A percentile compares a stretch with the other conserved stretches of the same genome.
phyloP scores from a whole-genome alignment of 2,329 filamentous ascomycete genomes.

The Neonectria faginata region DNA sequence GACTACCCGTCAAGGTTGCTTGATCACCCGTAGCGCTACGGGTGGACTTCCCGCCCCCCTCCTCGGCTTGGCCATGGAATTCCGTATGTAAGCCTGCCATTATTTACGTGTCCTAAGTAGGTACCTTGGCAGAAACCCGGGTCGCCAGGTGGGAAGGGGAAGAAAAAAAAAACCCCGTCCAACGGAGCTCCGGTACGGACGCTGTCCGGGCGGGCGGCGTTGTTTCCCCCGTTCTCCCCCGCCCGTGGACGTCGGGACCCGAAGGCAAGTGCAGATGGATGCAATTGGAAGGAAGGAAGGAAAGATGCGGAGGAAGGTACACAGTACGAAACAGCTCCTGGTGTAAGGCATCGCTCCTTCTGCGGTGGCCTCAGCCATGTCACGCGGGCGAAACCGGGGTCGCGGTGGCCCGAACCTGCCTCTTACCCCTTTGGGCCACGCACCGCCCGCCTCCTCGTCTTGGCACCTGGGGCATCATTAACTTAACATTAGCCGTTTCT shows the following conservation, averaged over 20 bases:
- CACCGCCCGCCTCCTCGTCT: constrained; percentile 31
- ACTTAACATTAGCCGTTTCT: not conserved
- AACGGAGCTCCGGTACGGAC: constrained; percentile 6
- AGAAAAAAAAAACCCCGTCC: not conserved
- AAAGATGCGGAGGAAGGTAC: constrained; percentile 1
- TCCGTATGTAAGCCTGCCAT: no score
- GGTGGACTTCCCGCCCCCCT: no score
- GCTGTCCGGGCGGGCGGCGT: not conserved
- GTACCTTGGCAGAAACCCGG: not conserved
- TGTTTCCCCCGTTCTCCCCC: no score
- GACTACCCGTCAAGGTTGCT: no score
- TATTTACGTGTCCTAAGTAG: not conserved
- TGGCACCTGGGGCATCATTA: not conserved
- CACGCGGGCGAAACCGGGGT: constrained; percentile 45
- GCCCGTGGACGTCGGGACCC: not conserved
- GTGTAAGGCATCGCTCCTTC: no score
- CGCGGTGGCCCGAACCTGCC: constrained; percentile 26
- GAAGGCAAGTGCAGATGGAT: not conserved
- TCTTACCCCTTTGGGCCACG: constrained; percentile 37
- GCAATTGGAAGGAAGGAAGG: not conserved
- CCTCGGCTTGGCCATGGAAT: no score
- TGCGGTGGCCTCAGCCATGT: constrained; percentile 7
- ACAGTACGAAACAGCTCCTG: not conserved
- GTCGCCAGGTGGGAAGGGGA: not conserved
- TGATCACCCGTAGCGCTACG: no score